Conservation (phyloP, 768 basidiomycete genomes). For the Panus rudis region DNA sequence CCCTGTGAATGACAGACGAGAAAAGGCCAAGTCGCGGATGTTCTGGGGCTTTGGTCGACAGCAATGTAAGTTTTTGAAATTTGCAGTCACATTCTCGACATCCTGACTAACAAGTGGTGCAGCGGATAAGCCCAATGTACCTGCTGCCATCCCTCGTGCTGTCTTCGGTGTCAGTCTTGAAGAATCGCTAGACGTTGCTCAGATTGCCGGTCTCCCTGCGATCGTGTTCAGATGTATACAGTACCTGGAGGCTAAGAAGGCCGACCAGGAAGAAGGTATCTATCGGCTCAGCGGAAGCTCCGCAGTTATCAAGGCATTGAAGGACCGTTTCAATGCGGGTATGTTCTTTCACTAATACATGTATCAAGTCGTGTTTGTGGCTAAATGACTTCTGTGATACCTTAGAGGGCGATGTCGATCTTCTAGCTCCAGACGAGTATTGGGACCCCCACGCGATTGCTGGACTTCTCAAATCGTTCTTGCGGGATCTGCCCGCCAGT, state of each 20-base stretch:
- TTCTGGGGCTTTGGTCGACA: constrained; percentile 84
- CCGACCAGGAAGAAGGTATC: constrained; percentile 96
- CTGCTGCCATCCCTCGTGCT: constrained; percentile 47
- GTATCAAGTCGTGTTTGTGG: not conserved
- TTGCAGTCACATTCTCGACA: not conserved
- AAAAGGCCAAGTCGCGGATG: constrained; percentile 86
- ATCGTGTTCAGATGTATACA: constrained; percentile 94
- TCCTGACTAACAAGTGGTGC: not conserved
- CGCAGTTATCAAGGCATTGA: constrained; percentile 88
- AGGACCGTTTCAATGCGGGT: constrained; percentile 91
- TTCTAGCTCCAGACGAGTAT: constrained; percentile 81
- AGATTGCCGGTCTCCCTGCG: constrained; percentile 87
- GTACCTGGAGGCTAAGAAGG: constrained; percentile 89
- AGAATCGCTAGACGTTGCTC: constrained; percentile 82
- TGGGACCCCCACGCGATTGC: constrained; percentile 99
- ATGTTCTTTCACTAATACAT: constrained; percentile 19
- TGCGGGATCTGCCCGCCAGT: constrained; percentile 90
- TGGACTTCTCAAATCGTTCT: constrained; percentile 86
- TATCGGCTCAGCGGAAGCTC: constrained; percentile 94
- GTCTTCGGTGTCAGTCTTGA: constrained; percentile 88
- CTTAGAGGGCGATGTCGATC: constrained; percentile 92
- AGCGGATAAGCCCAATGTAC: constrained; percentile 29
- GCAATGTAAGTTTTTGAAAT: constrained; percentile 24
- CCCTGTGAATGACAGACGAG: constrained; percentile 58
- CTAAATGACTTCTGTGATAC: constrained; percentile 6